Evolutionary conservation across 345 rosid genomes (phyloP), one percentile per base, ranked within the genome.

Genomic region (Moricandia moricandioides): DNA sequence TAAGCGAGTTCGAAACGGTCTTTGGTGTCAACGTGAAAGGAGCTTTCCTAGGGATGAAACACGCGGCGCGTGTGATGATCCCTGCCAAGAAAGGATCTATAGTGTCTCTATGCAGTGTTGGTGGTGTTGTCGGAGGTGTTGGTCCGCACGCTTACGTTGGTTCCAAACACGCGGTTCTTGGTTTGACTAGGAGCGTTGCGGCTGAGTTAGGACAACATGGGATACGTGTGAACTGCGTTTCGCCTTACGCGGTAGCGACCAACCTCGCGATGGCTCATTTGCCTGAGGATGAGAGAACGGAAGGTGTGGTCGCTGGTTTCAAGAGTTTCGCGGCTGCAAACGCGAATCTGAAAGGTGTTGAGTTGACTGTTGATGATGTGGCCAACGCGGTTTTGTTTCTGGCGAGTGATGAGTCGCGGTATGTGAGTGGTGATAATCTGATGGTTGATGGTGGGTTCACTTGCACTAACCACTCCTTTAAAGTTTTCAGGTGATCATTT

Each of bases 391-490:
- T 91, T 62, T 86, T 94, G 78, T 94, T 91, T 14, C 56, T 49
- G 24, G 95, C 93, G 0, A 90, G 93, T 17, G 92, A 94, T 21
- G 98, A 94, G 34, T 86, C 97, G 1, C 84, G 88, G 79, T 94
- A 90, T n/a, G 70, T 91, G 26, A 94, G 98, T 11, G 98, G 98
- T 5, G 86, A 73, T 9, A 91, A 94, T 80, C 83, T 94, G 62
- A 82, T 89, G 94, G 84, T 94, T 8, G 98, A 94, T 79, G 98
- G 98, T n/a, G 55, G 97, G 98, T 90, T 94, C 80, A 83, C 91
- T 14, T 40, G 56, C 56, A 49, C 56, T 49, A 49, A 49, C 24
- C 56, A 49, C 24, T 49, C 56, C 56, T 49, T 49, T 49, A 49
- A 49, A 49, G 56, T 49, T 49, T 49, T 49, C 17, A 49, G 56